A percentile compares a stretch with the other conserved stretches of the same genome.
These are phyloP conservation scores for Knoxia roxburghii DNA, from an alignment of 257 asterid species.

Conservation along the genomic window DNA sequence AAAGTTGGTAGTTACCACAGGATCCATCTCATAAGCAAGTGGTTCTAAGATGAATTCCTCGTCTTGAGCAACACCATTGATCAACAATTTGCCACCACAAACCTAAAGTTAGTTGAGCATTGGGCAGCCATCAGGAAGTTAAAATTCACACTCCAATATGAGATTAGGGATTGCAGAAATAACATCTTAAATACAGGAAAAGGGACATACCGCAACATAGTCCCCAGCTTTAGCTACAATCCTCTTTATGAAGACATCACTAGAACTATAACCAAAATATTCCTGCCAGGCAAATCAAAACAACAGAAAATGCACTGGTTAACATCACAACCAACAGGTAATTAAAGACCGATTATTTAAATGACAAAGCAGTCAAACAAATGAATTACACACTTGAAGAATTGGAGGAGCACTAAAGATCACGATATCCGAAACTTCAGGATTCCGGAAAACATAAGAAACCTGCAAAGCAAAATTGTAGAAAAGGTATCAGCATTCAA, in stretches of 20 bases:
- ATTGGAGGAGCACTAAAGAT: slow-evolving; percentile 78
- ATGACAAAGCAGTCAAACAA: slow-evolving; percentile 6
- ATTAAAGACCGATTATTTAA: neutral
- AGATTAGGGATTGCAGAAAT: neutral
- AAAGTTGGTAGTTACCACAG: slow-evolving; percentile 42
- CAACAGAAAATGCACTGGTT: neutral
- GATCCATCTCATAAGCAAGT: slow-evolving; percentile 74
- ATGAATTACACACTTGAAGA: slow-evolving; percentile 56
- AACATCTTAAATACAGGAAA: neutral
- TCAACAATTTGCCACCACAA: slow-evolving; percentile 61
- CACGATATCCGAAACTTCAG: slow-evolving; percentile 78
- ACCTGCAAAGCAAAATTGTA: slow-evolving; percentile 44
- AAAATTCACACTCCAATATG: neutral
- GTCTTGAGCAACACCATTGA: slow-evolving; percentile 69
- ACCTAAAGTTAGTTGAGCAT: slow-evolving; percentile 40
- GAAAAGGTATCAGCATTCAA: slow-evolving; percentile 2
- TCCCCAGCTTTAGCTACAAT: slow-evolving; percentile 93
- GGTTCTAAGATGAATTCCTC: slow-evolving; percentile 93
- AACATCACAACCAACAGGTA: neutral
- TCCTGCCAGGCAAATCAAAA: slow-evolving; percentile 40
- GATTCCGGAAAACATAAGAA: slow-evolving; percentile 76
- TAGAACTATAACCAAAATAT: slow-evolving; percentile 56
- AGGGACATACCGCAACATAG: slow-evolving; percentile 52
- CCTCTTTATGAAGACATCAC: slow-evolving; percentile 85
- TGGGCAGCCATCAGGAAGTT: neutral